These are phyloP conservation scores for Puccinia coronata DNA, from an alignment of 1,284 basidiomycete genomes.

Conservation along the genomic window DNA sequence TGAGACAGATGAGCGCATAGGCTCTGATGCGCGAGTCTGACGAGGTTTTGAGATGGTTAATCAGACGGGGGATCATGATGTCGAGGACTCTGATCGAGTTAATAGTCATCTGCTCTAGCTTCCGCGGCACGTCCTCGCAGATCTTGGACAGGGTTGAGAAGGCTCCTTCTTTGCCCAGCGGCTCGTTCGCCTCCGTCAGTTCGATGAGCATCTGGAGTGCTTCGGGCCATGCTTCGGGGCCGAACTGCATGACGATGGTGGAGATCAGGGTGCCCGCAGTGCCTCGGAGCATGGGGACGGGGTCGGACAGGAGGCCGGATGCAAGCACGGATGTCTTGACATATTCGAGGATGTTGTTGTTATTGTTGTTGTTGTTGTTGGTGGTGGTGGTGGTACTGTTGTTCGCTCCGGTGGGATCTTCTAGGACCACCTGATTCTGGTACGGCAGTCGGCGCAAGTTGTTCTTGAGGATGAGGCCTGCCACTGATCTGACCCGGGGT, in stretches of 20 bases:
- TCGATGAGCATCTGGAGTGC: constrained; percentile 79
- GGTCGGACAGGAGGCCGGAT: constrained; percentile 70
- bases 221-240: constrained; percentile 84
- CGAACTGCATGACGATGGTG: constrained; percentile 72
- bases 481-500: constrained; percentile 87
- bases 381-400: constrained; percentile 61
- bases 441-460: constrained; percentile 62
- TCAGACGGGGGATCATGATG: constrained; percentile 93
- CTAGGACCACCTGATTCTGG: constrained; percentile 31
- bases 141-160: constrained; percentile 94
- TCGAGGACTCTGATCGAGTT: constrained; percentile 82
- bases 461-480: constrained; percentile 96
- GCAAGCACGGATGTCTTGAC: constrained; percentile 78
- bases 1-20: constrained; percentile 89
- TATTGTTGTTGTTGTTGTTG: constrained; percentile 59
- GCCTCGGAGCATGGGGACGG: constrained; percentile 79
- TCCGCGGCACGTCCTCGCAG: constrained; percentile 93
- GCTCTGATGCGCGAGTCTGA: constrained; percentile 80
- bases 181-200: constrained; percentile 72
- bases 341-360: constrained; percentile 70
- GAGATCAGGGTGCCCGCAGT: constrained; percentile 89
- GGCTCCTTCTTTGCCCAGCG: constrained; percentile 69
- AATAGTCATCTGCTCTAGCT: constrained; percentile 84
- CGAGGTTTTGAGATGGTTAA: constrained; percentile 77
- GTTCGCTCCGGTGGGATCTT: constrained; percentile 63